phyloP scores from a whole-genome alignment of 441 rosid species.

The Theobroma grandiflorum region DNA sequence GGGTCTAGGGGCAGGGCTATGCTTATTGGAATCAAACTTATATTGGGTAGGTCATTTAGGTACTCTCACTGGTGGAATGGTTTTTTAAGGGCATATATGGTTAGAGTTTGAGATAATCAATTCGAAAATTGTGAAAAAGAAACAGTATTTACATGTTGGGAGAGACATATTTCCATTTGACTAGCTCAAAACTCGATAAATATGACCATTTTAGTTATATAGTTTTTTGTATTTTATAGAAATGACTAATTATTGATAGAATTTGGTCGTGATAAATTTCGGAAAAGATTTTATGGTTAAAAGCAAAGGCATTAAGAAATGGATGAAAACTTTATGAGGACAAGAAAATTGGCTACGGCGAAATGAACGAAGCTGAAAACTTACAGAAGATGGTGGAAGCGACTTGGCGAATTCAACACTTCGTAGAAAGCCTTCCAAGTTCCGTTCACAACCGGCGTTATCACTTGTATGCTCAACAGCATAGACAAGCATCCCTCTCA shows the following conservation, averaged over 20 bases:
- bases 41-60: no score
- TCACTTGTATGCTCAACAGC: conserved; percentile 75
- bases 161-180: conserved; percentile 9
- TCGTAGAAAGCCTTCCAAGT: conserved; percentile 57
- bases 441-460: conserved; percentile 60
- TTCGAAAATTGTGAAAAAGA: no score
- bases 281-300: neutral
- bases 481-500: conserved; percentile 75
- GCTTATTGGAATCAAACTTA: no score
- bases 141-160: neutral
- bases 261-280: neutral
- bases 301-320: no score
- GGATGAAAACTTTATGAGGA: no score
- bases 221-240: neutral
- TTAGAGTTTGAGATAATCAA: neutral
- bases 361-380: conserved; percentile 3
- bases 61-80: neutral
- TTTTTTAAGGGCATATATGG: neutral
- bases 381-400: conserved; percentile 71
- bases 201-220: neutral
- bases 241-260: neutral
- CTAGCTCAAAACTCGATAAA: neutral
- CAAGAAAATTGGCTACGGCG: neutral
- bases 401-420: conserved; percentile 62
- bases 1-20: no score